Evolutionary conservation across 2,329 filamentous ascomycete genomes (phyloP), one percentile per base, ranked within the genome.

Genomic region (Fusarium nematophilum): DNA sequence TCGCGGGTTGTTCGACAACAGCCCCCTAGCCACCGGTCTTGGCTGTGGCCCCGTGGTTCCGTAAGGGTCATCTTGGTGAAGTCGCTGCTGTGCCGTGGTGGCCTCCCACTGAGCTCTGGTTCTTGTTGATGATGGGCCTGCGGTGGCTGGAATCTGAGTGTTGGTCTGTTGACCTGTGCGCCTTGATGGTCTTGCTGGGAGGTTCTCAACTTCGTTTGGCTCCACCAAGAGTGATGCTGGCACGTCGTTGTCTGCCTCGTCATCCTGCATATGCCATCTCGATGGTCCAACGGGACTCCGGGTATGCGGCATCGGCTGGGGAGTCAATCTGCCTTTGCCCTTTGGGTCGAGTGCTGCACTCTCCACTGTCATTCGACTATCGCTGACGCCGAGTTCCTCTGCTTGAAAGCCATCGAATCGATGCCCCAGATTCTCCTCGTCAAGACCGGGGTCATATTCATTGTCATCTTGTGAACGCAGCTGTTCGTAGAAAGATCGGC

Each of bases 221-320:
- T 90, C 87, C 15, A 90, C 82, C 14, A 90, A 72, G 14, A 90
- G 75, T 3, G 87, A 90, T 14, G 82, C 83, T 0, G 87, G 87
- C 0, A 89, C 86, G 65, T 89, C 86, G 49, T 88, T 86, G 50
- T 84, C 82, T 5, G 70, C 75, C 25, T 84, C 81, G 3, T 85
- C 81, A 25, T 86, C 82, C 13, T 78, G 67, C 5, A 57, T 45
- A 26, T 66, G 53, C 74, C 71, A 74, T 50, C 64, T 60, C 11
- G 67, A 30, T 11, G 48, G 34, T 6, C 53, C 58, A 6, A 59
- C 50, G 15, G 40, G 60, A 46, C 50, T 65, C 57, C 62, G 65
- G 13, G 53, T 13, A 26, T 53, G 59, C 5, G 48, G 36, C 8
- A 36, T 51, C 13, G 45, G 39, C 25, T 47, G 62, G 6, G 53